Evolutionary conservation across 2,329 filamentous ascomycete species (phyloP), one percentile per base, ranked within the genome.

Genomic region (Neophaeococcomyces mojaviensis): DNA sequence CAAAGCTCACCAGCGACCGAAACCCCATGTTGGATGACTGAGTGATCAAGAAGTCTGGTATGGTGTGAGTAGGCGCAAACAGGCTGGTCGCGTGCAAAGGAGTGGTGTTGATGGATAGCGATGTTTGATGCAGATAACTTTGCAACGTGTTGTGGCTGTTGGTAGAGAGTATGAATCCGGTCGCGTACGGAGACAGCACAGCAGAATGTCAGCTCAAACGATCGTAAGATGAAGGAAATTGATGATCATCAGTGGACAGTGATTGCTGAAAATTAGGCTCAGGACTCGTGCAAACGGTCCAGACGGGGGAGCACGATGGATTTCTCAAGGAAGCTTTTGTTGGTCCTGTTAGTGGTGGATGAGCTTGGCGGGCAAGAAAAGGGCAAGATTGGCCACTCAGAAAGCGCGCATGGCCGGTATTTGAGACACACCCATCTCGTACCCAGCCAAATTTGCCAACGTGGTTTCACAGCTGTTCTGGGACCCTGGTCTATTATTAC

Each of bases 1-100:
- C 64, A 44, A 70, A 65, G 61, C 74, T 77, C 60, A 76, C 65
- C 48, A 77, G 57, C 58, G 71, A 69, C 51, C 66, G 61, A 41
- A 65, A 43, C 26, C 57, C 61, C 58, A 58, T 62, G 51, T 19
- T 52, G 19, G 9, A 24, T 28, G 24, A 28, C 24, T 10, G 24
- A 28, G 5, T 28, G 5, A 28, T 10, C 10, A 28, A 28, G 24
- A n/a, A n/a, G n/a, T n/a, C n/a, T n/a, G n/a, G n/a, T n/a, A n/a
- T n/a, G 15, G 42, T 43, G 20, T 18, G 9, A 34, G 12, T 12
- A 28, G 19, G 7, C 20, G 38, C 9, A 28, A 40, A 16, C n/a
- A n/a, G n/a, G n/a, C n/a, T n/a, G n/a, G n/a, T n/a, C n/a, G n/a
- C n/a, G n/a, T n/a, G n/a, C n/a, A n/a, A n/a, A n/a, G n/a, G n/a